These are phyloP conservation scores for Vigna radiata DNA, from an alignment of 306 rosid genomes.

Conservation along the genomic window DNA sequence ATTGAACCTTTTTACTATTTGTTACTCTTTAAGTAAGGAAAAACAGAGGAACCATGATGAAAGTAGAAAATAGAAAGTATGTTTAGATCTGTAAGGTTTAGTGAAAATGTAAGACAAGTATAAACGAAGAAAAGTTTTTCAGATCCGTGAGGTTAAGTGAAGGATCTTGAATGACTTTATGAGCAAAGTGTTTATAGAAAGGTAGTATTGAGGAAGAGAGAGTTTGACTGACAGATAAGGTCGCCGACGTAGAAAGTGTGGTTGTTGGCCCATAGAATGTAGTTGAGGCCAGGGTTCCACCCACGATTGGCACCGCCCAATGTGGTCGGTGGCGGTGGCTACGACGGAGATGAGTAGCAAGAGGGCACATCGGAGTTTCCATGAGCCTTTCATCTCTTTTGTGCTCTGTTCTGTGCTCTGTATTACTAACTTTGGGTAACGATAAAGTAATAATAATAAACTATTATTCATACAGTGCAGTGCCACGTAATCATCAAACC, in stretches of 20 bases:
- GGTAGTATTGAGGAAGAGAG: background rate
- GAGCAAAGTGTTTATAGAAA: background rate
- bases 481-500: no score
- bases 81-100: conserved; percentile 23
- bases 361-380: conserved; percentile 19
- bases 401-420: no score
- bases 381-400: conserved; percentile 1
- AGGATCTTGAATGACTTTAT: background rate
- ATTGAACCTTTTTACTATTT: background rate
- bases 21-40: no score
- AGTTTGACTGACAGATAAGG: conserved; percentile 64
- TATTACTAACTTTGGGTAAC: no score
- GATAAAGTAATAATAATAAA: no score
- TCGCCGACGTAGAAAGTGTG: conserved; percentile 89
- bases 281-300: conserved; percentile 87
- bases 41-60: background rate
- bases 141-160: background rate
- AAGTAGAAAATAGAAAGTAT: background rate
- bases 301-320: conserved; percentile 93
- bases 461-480: no score
- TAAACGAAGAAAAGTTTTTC: background rate
- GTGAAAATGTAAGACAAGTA: background rate
- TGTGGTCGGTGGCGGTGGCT: conserved; percentile 73
- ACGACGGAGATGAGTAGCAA: conserved; percentile 38
- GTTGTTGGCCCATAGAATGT: conserved; percentile 94